Percentiles rank a stretch among this genome's conserved stretches.
Conservation (phyloP, 2,329 filamentous ascomycete genomes). For the Gaeumannomyces sp. region DNA sequence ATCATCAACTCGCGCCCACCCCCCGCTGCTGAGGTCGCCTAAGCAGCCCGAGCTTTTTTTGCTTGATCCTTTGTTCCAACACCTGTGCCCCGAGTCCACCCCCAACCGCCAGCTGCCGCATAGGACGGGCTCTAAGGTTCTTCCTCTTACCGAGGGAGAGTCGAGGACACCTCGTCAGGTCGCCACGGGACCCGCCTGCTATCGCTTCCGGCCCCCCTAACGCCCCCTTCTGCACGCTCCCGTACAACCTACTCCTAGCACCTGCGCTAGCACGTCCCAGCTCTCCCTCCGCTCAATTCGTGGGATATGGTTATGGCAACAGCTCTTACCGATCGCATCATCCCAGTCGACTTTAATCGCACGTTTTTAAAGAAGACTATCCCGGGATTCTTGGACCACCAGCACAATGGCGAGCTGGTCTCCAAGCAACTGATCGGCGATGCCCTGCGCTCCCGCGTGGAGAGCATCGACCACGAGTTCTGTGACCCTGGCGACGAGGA, state of each 20-base stretch:
- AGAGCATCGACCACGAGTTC: conserved; percentile 75
- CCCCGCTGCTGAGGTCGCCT: conserved; percentile 44
- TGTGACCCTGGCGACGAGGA: conserved; percentile 94
- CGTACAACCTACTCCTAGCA: conserved; percentile 8
- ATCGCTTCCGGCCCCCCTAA: conserved; percentile 96
- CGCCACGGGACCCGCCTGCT: conserved; percentile 84
- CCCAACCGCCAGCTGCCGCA: conserved; percentile 92
- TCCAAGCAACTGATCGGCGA: conserved; percentile 81
- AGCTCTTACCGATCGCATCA: conserved; percentile 48
- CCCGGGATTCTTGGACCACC: conserved; percentile 25
- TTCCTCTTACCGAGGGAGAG: conserved; percentile 99
- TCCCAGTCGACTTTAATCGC: conserved; percentile 40
- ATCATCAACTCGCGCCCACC: conserved; percentile 62
- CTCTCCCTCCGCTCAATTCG: conserved; percentile 11
- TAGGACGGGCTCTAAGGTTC: conserved; percentile 96
- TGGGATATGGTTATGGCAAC: conserved; percentile 62
- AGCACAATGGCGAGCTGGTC: conserved; percentile 35
- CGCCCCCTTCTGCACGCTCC: conserved; percentile 28
- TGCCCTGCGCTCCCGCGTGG: conserved; percentile 79
- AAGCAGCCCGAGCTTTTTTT: conserved; percentile 43
- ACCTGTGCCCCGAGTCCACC: conserved; percentile 47
- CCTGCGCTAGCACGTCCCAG: conserved; percentile 9
- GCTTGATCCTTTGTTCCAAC: conserved; percentile 40
- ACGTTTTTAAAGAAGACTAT: conserved; percentile 38
- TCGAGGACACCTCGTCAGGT: conserved; percentile 97